Base-by-base conservation (phyloP, 169 alveolate species). In the Ichthyophthirius multifiliis region DNA sequence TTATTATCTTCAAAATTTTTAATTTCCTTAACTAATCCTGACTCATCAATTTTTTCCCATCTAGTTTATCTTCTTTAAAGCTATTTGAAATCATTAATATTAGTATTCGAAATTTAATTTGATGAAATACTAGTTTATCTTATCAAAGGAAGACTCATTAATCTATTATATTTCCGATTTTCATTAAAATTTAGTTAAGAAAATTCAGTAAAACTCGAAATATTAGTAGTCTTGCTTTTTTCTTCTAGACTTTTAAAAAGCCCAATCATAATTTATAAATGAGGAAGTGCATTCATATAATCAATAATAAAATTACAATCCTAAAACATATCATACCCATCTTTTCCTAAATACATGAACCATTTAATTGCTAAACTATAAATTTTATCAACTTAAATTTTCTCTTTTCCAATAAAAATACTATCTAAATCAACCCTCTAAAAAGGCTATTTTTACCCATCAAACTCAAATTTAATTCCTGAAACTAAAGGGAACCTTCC, bases 401-500 rank as follows among this genome's bases (percentile, higher is more conserved):
- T 77, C 20, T 85, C 65, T 2, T 83, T 84, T 7, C 71, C 65
- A 9, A 86, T 65, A 2, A 34, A 39, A 13, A 89, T 74, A 71
- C 77, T 88, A 27, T 76, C 83, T n/a, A 41, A 5, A 5, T 65
- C 35, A 15, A 83, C 78, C 55, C 94, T 34, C 13, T 43, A 4
- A 20, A 71, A 62, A 7, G 89, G 78, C 0, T 85, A 83, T 41
- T 76, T 46, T 13, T 65, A 6, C 0, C 92, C 85, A 65, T 86
- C 91, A 43, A 83, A 90, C 30, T 30, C 35, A 18, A 84, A 80
- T 62, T 80, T 65, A 46, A 91, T 75, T 12, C 97, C 97, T 5
- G 96, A 85, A 16, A 96, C 88, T 5, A 89, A 87, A 6, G 93
- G 94, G 81, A 95, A 95, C 30, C 98, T 85, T 1, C 98, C 98